Conservation (phyloP, 148 eudicot species). For the Linanthus parryae region DNA sequence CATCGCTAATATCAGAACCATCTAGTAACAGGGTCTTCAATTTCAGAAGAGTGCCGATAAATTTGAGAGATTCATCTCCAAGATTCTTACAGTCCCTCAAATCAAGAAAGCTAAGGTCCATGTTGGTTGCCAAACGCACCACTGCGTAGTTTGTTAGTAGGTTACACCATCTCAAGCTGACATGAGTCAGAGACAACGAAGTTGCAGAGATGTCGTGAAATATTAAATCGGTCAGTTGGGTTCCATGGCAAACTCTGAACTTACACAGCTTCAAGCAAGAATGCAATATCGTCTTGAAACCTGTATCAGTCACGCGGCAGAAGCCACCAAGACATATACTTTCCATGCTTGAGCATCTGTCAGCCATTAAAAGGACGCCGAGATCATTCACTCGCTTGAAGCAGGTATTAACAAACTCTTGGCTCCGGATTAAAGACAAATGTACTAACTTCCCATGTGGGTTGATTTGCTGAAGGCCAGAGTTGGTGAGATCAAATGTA, state of each 20-base stretch:
- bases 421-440: constrained; percentile 81
- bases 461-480: constrained; percentile 82
- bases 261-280: constrained; percentile 65
- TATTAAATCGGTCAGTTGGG: constrained; percentile 80
- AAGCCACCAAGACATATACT: constrained; percentile 95
- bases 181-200: constrained; percentile 70
- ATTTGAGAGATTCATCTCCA: constrained; percentile 74
- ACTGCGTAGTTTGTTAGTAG: constrained; percentile 71
- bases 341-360: constrained; percentile 73
- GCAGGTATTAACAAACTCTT: constrained; percentile 62
- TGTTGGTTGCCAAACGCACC: constrained; percentile 52
- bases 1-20: constrained; percentile 74
- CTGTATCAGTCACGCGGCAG: constrained; percentile 88
- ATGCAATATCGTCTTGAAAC: constrained; percentile 75
- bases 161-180: constrained; percentile 88
- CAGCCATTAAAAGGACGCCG: constrained; percentile 87
- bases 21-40: constrained; percentile 63
- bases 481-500: constrained; percentile 76
- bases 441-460: constrained; percentile 76
- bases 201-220: constrained; percentile 89
- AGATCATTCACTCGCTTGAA: constrained; percentile 90
- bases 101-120: constrained; percentile 66
- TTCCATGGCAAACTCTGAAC: constrained; percentile 69
- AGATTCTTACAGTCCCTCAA: constrained; percentile 88
- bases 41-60: constrained; percentile 51